Percentiles rank a stretch among this genome's conserved stretches.
Evolutionary conservation across 345 rosid species (phyloP).

Genomic region (Bretschneidera sinensis): DNA sequence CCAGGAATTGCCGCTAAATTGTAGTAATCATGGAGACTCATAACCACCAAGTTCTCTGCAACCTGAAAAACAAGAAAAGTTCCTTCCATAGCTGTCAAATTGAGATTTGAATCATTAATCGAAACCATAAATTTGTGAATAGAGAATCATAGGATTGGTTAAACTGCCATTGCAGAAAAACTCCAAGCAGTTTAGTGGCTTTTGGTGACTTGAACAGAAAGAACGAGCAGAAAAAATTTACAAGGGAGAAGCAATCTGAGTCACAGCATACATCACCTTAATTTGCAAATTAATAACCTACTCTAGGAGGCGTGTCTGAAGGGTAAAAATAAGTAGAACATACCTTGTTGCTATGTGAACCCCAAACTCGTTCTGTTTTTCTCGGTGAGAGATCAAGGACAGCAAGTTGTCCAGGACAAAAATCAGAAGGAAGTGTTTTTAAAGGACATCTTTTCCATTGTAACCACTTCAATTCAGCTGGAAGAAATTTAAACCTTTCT

Average conservation of each 20-base stretch:
- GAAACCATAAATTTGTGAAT: too few relatives aligned
- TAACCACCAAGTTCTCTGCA: constrained; percentile 36
- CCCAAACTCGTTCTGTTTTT: constrained; percentile 35
- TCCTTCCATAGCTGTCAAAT: too few relatives aligned
- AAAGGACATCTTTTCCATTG: constrained; percentile 62
- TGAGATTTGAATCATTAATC: too few relatives aligned
- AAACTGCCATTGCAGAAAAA: background rate
- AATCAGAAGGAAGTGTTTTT: constrained; percentile 38
- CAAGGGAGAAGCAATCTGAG: too few relatives aligned
- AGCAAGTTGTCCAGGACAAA: constrained; percentile 36
- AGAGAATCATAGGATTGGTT: background rate
- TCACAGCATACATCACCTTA: too few relatives aligned
- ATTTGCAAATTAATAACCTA: too few relatives aligned
- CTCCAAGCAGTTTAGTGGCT: too few relatives aligned
- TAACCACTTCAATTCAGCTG: constrained; percentile 55
- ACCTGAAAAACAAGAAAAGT: constrained; percentile 11
- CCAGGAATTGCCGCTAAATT: constrained; percentile 36
- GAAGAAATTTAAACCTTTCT: constrained; percentile 46
- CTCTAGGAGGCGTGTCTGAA: too few relatives aligned
- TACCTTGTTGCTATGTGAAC: constrained; percentile 24
- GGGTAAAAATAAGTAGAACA: background rate
- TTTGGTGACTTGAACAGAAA: too few relatives aligned
- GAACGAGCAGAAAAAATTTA: too few relatives aligned
- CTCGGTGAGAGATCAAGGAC: constrained; percentile 75
- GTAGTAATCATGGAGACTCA: constrained; percentile 36